Evolutionary conservation across 2,329 filamentous ascomycete genomes (phyloP).

Genomic region (Paracorniculantispora psalliotae): DNA sequence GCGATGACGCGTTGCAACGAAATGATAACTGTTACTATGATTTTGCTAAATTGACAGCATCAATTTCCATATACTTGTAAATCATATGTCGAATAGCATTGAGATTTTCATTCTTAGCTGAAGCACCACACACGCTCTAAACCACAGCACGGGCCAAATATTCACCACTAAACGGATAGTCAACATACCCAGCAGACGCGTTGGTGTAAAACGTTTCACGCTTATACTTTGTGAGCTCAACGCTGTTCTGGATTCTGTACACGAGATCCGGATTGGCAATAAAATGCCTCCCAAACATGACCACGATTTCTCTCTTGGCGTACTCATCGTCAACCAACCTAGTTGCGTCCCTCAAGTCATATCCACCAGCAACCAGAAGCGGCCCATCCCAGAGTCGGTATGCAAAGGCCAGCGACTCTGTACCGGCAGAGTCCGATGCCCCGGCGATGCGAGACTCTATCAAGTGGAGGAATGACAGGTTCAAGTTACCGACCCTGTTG

Average conservation of each 20-base stretch:
- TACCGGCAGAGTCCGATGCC: constrained; percentile 26
- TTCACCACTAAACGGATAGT: constrained; percentile 14
- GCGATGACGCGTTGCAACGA: no score
- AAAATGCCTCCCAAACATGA: constrained; percentile 25
- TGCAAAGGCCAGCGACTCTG: neutral
- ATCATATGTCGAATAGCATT: no score
- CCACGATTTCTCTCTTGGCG: constrained; percentile 17
- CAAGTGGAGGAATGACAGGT: constrained; percentile 24
- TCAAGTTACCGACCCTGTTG: constrained; percentile 19
- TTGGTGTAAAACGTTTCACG: constrained; percentile 24
- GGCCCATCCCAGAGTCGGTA: constrained; percentile 16
- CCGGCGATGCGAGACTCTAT: constrained; percentile 20
- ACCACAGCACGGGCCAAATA: neutral
- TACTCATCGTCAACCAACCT: constrained; percentile 17
- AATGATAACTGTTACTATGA: no score
- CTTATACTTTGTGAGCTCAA: constrained; percentile 23
- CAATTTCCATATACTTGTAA: no score
- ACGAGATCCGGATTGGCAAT: constrained; percentile 27
- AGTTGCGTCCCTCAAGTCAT: constrained; percentile 19
- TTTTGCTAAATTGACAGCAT: no score
- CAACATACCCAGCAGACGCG: constrained; percentile 14
- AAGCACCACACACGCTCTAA: no score
- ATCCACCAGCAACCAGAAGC: constrained; percentile 24
- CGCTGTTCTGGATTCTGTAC: constrained; percentile 22
- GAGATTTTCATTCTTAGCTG: no score